Evolutionary conservation across 2,329 filamentous ascomycete genomes (phyloP), one percentile per base, ranked within the genome.

Genomic region (Metarhizium guizhouense): DNA sequence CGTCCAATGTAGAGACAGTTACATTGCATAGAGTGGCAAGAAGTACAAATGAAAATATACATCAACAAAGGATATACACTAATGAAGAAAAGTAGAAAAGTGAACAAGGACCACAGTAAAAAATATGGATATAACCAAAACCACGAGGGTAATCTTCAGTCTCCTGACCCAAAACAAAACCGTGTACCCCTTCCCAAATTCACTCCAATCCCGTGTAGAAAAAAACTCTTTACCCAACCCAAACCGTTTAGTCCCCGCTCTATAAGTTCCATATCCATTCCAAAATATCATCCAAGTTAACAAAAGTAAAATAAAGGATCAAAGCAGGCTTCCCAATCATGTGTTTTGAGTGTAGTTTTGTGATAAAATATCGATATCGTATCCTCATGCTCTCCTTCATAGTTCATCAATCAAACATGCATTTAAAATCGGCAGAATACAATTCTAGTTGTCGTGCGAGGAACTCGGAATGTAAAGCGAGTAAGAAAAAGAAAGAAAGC

Each of bases 301-400:
- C 14, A 10, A 30, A 14, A 13, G 25, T 30, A 48, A 45, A 40
- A 25, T 16, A 47, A 32, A 51, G 47, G 16, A 18, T 25, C 25
- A 7, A 43, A 53, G 29, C 45, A 38, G 7, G 43, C 29, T n/a
- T 7, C n/a, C 42, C 25, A 40, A 34, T 42, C 25, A 49, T 36
- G 13, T 20, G n/a, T 38, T 38, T 45, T 14, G 32, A 40, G 30
- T 36, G 30, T 45, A 7, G 45, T 14, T 25, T 29, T 30, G 32
- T 42, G 48, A 29, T 53, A 51, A 30, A 5, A 18, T n/a, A 47
- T 54, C 55, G 47, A 18, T n/a, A 47, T 54, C 55, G 47, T 56
- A 38, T 40, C 51, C 30, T 56, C 47, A 38, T 53, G 40, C 47
- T 45, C 51, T 6, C 4, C 20, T 42, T 52, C 25, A 20, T 50